Evolutionary conservation across 2,329 filamentous ascomycete genomes (phyloP).

Genomic region (Clonostachys byssicola): DNA sequence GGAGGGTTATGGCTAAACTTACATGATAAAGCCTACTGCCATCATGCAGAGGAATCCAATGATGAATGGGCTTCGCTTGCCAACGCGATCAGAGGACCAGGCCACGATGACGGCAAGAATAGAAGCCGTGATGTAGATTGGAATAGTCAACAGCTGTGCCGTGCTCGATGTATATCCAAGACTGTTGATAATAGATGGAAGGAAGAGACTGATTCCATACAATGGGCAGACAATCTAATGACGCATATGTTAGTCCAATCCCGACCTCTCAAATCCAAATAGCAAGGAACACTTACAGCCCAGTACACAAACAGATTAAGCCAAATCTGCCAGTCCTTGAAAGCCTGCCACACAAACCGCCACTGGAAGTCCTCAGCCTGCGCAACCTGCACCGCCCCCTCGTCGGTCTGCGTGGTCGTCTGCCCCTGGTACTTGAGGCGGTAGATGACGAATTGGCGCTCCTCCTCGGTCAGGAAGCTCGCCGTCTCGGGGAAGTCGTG

Average conservation of each 20-base stretch:
- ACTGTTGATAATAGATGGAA: slow-evolving; percentile 60
- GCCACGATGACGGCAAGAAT: slow-evolving; percentile 49
- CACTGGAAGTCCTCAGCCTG: slow-evolving; percentile 73
- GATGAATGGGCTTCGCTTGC: slow-evolving; percentile 51
- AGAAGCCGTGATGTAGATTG: slow-evolving; percentile 57
- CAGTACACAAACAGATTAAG: slow-evolving; percentile 58
- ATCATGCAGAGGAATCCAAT: slow-evolving; percentile 48
- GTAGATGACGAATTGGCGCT: slow-evolving; percentile 66
- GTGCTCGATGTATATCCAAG: slow-evolving; percentile 52
- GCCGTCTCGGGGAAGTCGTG: slow-evolving; percentile 81
- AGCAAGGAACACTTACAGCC: slow-evolving; percentile 34
- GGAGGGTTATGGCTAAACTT: not conserved
- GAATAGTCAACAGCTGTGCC: slow-evolving; percentile 63
- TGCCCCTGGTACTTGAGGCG: slow-evolving; percentile 64
- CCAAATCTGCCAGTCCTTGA: slow-evolving; percentile 79
- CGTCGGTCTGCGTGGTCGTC: not conserved
- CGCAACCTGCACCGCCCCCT: slow-evolving; percentile 32
- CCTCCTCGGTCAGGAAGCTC: slow-evolving; percentile 65
- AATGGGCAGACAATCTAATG: slow-evolving; percentile 35
- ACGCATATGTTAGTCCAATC: too few relatives aligned
- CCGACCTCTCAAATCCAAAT: too few relatives aligned
- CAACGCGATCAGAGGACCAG: slow-evolving; percentile 48
- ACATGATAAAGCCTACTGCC: slow-evolving; percentile 52
- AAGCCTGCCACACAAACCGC: slow-evolving; percentile 66
- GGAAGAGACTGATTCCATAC: slow-evolving; percentile 53